A percentile compares a stretch with the other conserved stretches of the same genome.
These are phyloP conservation scores for Lactifluus volemus DNA, from an alignment of 768 basidiomycete species.

Conservation along the genomic window DNA sequence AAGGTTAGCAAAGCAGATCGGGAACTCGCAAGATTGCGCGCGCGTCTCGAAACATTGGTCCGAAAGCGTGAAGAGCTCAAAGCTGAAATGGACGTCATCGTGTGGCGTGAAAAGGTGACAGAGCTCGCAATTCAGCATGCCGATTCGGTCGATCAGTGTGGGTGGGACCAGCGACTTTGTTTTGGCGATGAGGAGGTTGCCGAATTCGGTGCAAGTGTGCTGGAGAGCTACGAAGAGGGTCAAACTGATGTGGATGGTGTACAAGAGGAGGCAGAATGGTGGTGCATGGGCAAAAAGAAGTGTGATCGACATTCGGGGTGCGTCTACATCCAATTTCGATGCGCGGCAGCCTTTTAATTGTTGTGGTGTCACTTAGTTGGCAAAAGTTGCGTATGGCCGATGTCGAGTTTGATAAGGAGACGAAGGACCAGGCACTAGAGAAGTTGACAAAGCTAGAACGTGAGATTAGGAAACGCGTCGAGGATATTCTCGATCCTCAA, in stretches of 20 bases:
- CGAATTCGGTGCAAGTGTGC: slow-evolving; percentile 54
- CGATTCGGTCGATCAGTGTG: slow-evolving; percentile 61
- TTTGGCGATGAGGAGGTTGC: slow-evolving; percentile 75
- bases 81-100: slow-evolving; percentile 56
- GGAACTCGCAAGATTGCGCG: slow-evolving; percentile 48
- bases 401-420: slow-evolving; percentile 65
- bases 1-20: slow-evolving; percentile 42
- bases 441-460: slow-evolving; percentile 69
- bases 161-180: slow-evolving; percentile 82
- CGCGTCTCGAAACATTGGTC: slow-evolving; percentile 48
- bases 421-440: slow-evolving; percentile 55
- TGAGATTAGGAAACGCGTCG: slow-evolving; percentile 68
- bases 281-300: slow-evolving; percentile 67
- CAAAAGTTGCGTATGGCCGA: slow-evolving; percentile 68
- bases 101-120: slow-evolving; percentile 62
- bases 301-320: slow-evolving; percentile 78
- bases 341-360: slow-evolving; percentile 4
- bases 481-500: slow-evolving; percentile 46
- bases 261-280: slow-evolving; percentile 48
- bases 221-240: slow-evolving; percentile 56
- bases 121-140: slow-evolving; percentile 61
- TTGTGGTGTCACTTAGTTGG: slow-evolving; percentile 44
- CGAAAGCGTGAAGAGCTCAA: slow-evolving; percentile 55
- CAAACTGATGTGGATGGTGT: slow-evolving; percentile 33
- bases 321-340: slow-evolving; percentile 16